A percentile compares a stretch with the other conserved stretches of the same genome.
Evolutionary conservation across 805 yeast species (phyloP).

Genomic region (Helenozyma baotianmanensis): DNA sequence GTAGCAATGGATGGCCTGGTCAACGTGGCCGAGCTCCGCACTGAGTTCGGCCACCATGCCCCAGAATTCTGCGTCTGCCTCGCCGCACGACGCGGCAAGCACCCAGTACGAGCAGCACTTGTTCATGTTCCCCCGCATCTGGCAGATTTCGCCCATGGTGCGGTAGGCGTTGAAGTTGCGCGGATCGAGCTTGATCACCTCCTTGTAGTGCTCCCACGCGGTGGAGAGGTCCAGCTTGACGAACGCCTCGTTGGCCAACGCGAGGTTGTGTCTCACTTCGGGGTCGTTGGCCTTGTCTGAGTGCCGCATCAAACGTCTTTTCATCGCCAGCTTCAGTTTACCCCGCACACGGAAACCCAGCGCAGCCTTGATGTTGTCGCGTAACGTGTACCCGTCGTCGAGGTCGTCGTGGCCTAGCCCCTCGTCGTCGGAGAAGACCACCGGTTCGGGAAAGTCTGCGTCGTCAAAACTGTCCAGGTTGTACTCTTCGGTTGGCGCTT

Average conservation of each 20-base stretch:
- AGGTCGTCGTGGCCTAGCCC: conserved; percentile 32
- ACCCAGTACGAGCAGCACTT: conserved; percentile 81
- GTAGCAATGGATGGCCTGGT: conserved; percentile 79
- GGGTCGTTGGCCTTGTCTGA: conserved; percentile 55
- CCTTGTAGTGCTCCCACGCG: conserved; percentile 58
- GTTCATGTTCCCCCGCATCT: conserved; percentile 57
- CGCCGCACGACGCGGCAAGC: conserved; percentile 71
- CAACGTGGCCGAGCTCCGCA: conserved; percentile 57
- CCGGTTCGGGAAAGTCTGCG: conserved; percentile 16
- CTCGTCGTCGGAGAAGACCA: conserved; percentile 20
- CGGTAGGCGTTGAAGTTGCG: conserved; percentile 80
- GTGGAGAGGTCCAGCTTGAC: conserved; percentile 56
- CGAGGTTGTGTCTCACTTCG: conserved; percentile 60
- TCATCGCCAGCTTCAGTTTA: conserved; percentile 23
- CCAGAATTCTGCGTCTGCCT: conserved; percentile 77
- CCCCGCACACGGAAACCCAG: conserved; percentile 53
- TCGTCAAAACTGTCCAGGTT: conserved; percentile 3
- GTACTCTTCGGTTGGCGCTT: background rate
- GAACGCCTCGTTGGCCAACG: conserved; percentile 78
- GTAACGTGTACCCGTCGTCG: conserved; percentile 44
- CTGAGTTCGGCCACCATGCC: conserved; percentile 67
- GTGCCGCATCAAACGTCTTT: conserved; percentile 28
- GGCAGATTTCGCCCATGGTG: conserved; percentile 80
- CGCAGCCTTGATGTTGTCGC: conserved; percentile 65
- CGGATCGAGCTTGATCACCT: conserved; percentile 73